phyloP scores from a whole-genome alignment of 2,329 filamentous ascomycete genomes.

The Daldinia sp. region DNA sequence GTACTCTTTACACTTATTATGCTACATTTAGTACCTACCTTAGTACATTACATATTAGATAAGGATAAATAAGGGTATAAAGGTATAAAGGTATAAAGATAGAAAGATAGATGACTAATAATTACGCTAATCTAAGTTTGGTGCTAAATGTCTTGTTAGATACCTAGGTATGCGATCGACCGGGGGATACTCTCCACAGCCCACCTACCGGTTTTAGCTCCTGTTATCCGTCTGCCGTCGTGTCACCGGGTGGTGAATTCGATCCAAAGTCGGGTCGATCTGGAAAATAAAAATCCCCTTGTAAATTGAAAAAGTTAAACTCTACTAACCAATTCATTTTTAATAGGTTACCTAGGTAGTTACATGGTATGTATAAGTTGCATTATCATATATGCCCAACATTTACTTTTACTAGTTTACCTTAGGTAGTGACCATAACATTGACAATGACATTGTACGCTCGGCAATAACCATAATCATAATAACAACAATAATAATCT shows the following conservation, averaged over 20 bases:
- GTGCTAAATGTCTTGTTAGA: background rate
- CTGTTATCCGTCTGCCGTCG: conserved; percentile 21
- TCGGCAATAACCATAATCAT: background rate
- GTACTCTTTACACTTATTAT: background rate
- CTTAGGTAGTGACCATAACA: background rate
- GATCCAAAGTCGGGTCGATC: conserved; percentile 15
- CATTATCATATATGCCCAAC: background rate
- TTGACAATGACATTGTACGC: background rate
- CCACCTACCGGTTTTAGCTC: conserved; percentile 35
- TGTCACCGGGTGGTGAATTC: conserved; percentile 20
- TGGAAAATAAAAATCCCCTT: conserved; percentile 10
- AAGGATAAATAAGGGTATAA: background rate
- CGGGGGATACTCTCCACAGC: conserved; percentile 20
- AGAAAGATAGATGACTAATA: conserved; percentile 6
- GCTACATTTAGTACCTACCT: no score
- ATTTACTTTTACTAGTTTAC: background rate
- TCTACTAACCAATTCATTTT: background rate
- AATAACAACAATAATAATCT: no score
- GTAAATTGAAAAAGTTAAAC: conserved; percentile 8
- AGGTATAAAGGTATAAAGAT: background rate
- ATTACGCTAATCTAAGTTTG: background rate
- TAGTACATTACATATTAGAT: background rate
- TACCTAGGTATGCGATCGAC: conserved; percentile 29
- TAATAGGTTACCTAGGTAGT: background rate
- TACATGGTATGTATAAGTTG: background rate